Evolutionary conservation across 2,329 filamentous ascomycete species (phyloP), one percentile per base, ranked within the genome.

Genomic region (Fusarium coffeatum): DNA sequence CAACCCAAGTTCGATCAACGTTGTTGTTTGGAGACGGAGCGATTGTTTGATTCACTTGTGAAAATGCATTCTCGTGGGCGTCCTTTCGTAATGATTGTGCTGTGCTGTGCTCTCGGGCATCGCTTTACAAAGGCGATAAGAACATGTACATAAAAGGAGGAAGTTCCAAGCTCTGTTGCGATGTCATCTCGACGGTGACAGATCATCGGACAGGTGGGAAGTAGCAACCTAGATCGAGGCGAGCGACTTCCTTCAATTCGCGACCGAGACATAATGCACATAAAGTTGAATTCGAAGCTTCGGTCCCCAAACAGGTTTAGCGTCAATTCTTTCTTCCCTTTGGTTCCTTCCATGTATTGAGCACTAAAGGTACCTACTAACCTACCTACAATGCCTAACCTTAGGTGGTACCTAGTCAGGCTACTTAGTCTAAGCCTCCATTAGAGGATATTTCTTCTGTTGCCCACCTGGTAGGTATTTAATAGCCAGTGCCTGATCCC

Each of bases 241-340:
- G 55, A 68, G 68, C 66, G 64, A 69, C 66, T 72, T 75, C 59
- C 64, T 69, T 75, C 55, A 64, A 62, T 66, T 66, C 66, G 61
- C 63, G 64, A 69, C 74, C 66, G 59, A 59, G 65, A 67, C 30
- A 62, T 25, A 46, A 15, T 16, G 42, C 53, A 57, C 23, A 50
- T 41, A 47, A 54, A 57, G 67, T 68, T 64, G 59, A 61, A 65
- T 53, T 54, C 32, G 37, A 22, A 50, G 68, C 42, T 64, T 81
- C 79, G 79, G 79, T 81, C 70, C 73, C 79, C 73, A 75, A 77
- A 76, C 25, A 34, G 70, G 78, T 43, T 76, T 80, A 80, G 79
- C 72, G 66, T 34, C 5, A 13, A 51, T 16, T 10, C 2, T 45
- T 16, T 10, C 2, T 45, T 10, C 20, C 28, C 30, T 48, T 25